Conservation (phyloP, 2,329 filamentous ascomycete species). For the Elsinoe fawcettii region DNA sequence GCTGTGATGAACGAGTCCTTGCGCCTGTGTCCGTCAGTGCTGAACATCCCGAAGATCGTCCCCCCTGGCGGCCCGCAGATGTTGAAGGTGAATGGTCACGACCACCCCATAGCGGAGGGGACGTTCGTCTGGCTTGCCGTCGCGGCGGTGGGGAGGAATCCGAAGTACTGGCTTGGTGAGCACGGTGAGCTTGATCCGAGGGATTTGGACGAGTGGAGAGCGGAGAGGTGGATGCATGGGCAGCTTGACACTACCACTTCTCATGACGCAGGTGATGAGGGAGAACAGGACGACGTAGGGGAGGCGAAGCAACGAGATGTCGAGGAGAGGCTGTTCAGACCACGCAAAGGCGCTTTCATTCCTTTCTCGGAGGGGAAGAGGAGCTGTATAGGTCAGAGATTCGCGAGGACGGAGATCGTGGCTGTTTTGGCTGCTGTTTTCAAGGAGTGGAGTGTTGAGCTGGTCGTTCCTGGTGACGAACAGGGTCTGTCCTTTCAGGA, state of each 20-base stretch:
- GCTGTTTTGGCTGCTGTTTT: constrained; percentile 4
- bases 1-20: constrained; percentile 7
- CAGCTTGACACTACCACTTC: not conserved
- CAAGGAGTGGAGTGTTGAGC: constrained; percentile 10
- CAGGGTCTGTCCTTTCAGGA: not conserved
- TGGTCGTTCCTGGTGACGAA: not conserved
- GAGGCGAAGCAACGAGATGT: too few species aligned
- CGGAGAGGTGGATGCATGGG: constrained; percentile 9
- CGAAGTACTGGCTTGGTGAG: constrained; percentile 1
- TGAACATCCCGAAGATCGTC: constrained; percentile 4
- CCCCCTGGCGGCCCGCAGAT: not conserved
- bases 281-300: too few species aligned
- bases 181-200: not conserved
- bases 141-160: not conserved
- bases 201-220: not conserved
- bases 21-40: not conserved
- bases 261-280: not conserved
- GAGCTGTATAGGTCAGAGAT: constrained; percentile 9
- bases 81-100: not conserved
- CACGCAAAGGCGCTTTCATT: not conserved
- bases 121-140: constrained; percentile 5
- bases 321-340: not conserved
- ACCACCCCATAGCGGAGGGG: not conserved
- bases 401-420: constrained; percentile 8
- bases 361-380: constrained; percentile 5